Percentiles rank a stretch among this genome's conserved stretches.
phyloP scores from a whole-genome alignment of 2,329 filamentous ascomycete genomes.

The Colletotrichum sp. region DNA sequence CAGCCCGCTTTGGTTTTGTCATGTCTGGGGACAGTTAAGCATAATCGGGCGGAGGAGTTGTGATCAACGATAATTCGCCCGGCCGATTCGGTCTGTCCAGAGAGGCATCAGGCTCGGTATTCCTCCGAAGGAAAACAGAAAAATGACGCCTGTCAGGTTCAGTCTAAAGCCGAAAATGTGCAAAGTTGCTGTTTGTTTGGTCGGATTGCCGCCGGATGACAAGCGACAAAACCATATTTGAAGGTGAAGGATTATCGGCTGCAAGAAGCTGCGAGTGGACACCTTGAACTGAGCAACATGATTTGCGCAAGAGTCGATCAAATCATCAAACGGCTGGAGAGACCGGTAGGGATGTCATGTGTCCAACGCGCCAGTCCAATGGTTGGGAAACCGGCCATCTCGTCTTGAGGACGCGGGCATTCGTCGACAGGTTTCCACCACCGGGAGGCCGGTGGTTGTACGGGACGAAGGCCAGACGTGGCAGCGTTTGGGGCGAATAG shows the following conservation, averaged over 20 bases:
- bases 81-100: neutral
- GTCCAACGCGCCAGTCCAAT: neutral
- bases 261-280: neutral
- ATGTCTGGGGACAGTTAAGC: neutral
- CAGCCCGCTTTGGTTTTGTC: neutral
- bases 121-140: neutral
- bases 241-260: neutral
- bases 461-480: slow-evolving; percentile 3
- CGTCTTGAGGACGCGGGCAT: neutral
- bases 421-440: neutral
- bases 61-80: neutral
- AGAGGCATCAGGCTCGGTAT: neutral
- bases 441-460: neutral
- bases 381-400: neutral
- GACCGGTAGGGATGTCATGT: neutral
- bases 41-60: neutral
- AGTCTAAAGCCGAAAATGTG: neutral
- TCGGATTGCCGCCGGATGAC: neutral
- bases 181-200: neutral
- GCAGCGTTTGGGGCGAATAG: slow-evolving; percentile 15
- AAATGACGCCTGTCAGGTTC: neutral
- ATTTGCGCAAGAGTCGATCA: neutral
- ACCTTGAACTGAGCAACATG: neutral
- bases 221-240: neutral
- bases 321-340: neutral